Evolutionary conservation across 2,329 filamentous ascomycete genomes (phyloP).

Genomic region (Thielaviopsis ethacetica): DNA sequence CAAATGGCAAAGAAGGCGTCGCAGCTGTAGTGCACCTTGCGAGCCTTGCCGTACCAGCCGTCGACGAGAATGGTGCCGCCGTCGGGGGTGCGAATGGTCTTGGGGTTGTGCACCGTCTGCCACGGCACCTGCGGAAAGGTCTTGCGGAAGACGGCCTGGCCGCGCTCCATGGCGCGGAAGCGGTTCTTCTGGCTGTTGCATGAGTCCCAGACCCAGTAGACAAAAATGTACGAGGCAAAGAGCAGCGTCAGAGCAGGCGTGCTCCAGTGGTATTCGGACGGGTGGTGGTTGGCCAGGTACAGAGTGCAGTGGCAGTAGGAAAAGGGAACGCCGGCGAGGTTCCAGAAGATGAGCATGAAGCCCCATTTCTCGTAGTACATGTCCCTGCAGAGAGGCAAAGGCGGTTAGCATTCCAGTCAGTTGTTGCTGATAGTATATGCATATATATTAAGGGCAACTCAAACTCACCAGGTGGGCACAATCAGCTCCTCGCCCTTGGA

Average conservation of each 20-base stretch:
- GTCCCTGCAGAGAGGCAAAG: constrained; percentile 32
- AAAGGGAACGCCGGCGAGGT: constrained; percentile 76
- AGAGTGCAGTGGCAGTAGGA: constrained; percentile 90
- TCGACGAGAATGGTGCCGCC: constrained; percentile 68
- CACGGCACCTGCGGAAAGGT: constrained; percentile 86
- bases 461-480: constrained; percentile 52
- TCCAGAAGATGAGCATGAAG: constrained; percentile 98
- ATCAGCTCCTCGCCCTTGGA: constrained; percentile 86
- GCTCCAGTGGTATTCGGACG: constrained; percentile 63
- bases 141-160: constrained; percentile 51
- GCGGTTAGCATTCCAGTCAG: not conserved
- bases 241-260: constrained; percentile 47
- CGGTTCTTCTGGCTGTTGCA: constrained; percentile 89
- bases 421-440: too few relatives aligned
- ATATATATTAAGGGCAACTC: not conserved
- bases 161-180: constrained; percentile 67
- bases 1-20: constrained; percentile 32
- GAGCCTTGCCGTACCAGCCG: constrained; percentile 66
- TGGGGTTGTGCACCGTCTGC: constrained; percentile 67
- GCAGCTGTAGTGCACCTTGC: constrained; percentile 41
- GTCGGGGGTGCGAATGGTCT: constrained; percentile 54
- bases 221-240: constrained; percentile 57
- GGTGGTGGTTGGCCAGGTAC: constrained; percentile 71
- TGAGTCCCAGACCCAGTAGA: constrained; percentile 88
- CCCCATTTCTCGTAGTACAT: constrained; percentile 97